These are phyloP conservation scores for Nicotiana undulata DNA, from an alignment of 257 asterid species.

Conservation along the genomic window DNA sequence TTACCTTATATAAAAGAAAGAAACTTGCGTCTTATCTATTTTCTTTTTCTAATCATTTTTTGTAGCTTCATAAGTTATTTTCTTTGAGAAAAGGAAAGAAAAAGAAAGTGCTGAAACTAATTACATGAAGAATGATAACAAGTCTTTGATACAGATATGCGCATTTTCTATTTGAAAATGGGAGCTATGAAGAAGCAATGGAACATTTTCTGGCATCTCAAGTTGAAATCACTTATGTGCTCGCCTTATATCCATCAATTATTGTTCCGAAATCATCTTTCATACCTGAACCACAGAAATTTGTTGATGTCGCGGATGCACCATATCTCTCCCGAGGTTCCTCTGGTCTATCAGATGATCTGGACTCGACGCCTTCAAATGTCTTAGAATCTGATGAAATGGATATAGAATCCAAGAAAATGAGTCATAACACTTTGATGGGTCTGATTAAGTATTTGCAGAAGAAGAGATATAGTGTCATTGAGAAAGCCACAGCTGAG, in stretches of 20 bases:
- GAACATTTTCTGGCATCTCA: constrained; percentile 91
- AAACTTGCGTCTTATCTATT: neutral
- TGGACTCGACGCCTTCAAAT: constrained; percentile 48
- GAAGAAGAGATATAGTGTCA: constrained; percentile 62
- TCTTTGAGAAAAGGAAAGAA: neutral
- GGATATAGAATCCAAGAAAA: constrained; percentile 80
- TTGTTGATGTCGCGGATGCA: constrained; percentile 53
- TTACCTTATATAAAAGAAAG: neutral
- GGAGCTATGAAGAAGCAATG: constrained; percentile 96
- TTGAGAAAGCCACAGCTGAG: constrained; percentile 96
- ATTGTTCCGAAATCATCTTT: constrained; percentile 78
- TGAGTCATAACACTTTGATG: constrained; percentile 94
- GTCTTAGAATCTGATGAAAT: constrained; percentile 62
- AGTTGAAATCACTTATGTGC: constrained; percentile 83
- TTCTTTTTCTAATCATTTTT: neutral
- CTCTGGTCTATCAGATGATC: constrained; percentile 77
- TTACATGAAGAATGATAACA: constrained; percentile 9
- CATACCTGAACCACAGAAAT: constrained; percentile 75
- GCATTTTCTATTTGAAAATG: constrained; percentile 82
- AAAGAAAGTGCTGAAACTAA: neutral
- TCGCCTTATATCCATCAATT: constrained; percentile 75
- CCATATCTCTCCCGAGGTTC: constrained; percentile 75
- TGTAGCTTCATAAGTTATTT: neutral
- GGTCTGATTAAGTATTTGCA: constrained; percentile 94
- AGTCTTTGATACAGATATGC: constrained; percentile 63